These are phyloP conservation scores for Boletus edulis DNA, from an alignment of 768 basidiomycete species.

Conservation along the genomic window DNA sequence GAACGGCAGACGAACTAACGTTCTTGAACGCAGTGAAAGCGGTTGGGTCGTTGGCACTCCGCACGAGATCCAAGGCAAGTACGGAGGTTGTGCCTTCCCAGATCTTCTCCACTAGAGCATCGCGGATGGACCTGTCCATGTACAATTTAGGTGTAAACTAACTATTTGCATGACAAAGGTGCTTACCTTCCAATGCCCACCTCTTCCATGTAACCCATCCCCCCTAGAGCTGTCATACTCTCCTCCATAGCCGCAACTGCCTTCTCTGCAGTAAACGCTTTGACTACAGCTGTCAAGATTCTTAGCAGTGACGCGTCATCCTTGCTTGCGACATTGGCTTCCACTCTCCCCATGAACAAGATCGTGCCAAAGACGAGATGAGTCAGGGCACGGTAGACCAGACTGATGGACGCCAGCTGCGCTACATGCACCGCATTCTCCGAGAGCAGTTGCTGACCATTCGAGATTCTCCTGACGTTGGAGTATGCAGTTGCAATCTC, in stretches of 20 bases:
- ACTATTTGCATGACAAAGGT: background rate
- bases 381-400: slow-evolving; percentile 63
- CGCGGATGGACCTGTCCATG: slow-evolving; percentile 50
- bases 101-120: slow-evolving; percentile 74
- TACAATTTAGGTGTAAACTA: background rate
- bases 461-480: slow-evolving; percentile 51
- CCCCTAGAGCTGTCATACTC: slow-evolving; percentile 71
- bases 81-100: slow-evolving; percentile 80
- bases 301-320: slow-evolving; percentile 55
- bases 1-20: slow-evolving; percentile 35
- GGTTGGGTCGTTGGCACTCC: slow-evolving; percentile 47
- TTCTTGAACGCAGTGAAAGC: slow-evolving; percentile 46
- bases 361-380: slow-evolving; percentile 64
- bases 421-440: slow-evolving; percentile 64
- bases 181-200: slow-evolving; percentile 59
- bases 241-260: slow-evolving; percentile 65
- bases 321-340: slow-evolving; percentile 48
- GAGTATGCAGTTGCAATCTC: slow-evolving; percentile 67
- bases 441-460: slow-evolving; percentile 47
- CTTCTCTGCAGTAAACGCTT: slow-evolving; percentile 69
- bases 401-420: slow-evolving; percentile 55
- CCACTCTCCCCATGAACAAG: slow-evolving; percentile 56
- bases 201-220: slow-evolving; percentile 84
- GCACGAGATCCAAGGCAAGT: slow-evolving; percentile 62
- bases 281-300: slow-evolving; percentile 65